These are phyloP conservation scores for Glycine tomentella DNA, from an alignment of 306 rosid species.

Conservation along the genomic window DNA sequence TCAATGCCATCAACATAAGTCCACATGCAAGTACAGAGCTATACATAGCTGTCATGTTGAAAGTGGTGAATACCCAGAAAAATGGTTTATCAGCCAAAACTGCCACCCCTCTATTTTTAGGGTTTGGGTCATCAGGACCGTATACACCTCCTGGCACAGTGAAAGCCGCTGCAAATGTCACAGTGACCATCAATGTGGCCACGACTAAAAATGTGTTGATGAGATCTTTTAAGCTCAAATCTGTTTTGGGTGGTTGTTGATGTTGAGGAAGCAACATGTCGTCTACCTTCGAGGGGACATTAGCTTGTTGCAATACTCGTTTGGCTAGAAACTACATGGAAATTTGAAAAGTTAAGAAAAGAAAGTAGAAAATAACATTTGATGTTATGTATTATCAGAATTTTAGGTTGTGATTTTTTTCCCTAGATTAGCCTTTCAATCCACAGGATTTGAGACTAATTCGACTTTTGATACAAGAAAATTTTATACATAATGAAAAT, in stretches of 20 bases:
- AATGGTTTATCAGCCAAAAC: background rate
- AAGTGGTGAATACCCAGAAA: conserved; percentile 18
- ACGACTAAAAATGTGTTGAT: conserved; percentile 32
- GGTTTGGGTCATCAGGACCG: background rate
- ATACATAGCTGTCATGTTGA: conserved; percentile 28
- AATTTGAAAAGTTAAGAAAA: background rate
- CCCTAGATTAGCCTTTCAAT: no score
- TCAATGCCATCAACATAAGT: background rate
- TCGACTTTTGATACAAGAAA: no score
- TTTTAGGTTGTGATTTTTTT: no score
- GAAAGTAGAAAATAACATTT: background rate
- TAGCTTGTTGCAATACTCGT: background rate
- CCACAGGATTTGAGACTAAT: no score
- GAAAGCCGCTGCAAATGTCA: conserved; percentile 51
- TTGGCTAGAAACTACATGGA: background rate
- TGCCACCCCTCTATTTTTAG: background rate
- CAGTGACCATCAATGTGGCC: conserved; percentile 37
- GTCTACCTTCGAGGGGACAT: background rate
- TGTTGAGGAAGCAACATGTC: background rate
- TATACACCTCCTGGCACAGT: conserved; percentile 37
- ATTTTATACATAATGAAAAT: no score
- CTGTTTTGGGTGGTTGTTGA: background rate
- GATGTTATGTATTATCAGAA: background rate
- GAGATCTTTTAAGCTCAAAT: background rate
- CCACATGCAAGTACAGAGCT: conserved; percentile 16